Evolutionary conservation across 2,329 filamentous ascomycete species (phyloP).

Genomic region (Neurospora sp.): DNA sequence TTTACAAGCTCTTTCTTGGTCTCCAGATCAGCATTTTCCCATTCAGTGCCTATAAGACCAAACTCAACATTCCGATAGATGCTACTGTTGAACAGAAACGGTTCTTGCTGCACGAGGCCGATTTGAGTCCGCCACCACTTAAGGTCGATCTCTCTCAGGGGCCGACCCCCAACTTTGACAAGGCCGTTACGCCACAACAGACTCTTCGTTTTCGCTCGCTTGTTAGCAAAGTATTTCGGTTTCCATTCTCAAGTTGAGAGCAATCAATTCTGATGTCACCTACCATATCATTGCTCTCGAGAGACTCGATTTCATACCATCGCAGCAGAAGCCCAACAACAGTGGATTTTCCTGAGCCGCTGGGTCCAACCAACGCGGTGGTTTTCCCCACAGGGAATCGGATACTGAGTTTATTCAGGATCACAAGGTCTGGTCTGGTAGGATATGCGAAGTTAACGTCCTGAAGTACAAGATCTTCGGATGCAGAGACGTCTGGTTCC

Average conservation of each 20-base stretch:
- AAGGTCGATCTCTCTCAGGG: constrained; percentile 42
- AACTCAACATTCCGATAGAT: constrained; percentile 46
- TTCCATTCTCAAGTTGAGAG: background rate
- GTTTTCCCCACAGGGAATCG: constrained; percentile 57
- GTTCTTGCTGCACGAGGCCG: constrained; percentile 32
- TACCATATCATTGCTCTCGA: constrained; percentile 30
- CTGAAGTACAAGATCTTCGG: constrained; percentile 47
- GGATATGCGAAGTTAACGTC: constrained; percentile 61
- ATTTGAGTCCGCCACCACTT: constrained; percentile 46
- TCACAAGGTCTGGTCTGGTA: constrained; percentile 33
- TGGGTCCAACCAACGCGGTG: constrained; percentile 72
- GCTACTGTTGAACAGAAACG: constrained; percentile 33
- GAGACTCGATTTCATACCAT: constrained; percentile 55
- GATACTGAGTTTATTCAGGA: constrained; percentile 41
- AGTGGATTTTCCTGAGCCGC: constrained; percentile 76
- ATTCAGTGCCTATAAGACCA: constrained; percentile 35
- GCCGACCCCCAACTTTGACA: constrained; percentile 16
- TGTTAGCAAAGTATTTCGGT: background rate
- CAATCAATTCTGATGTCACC: background rate
- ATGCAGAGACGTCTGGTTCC: constrained; percentile 34
- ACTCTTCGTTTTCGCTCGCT: constrained; percentile 8
- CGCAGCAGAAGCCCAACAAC: constrained; percentile 60
- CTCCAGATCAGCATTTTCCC: constrained; percentile 27
- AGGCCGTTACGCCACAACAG: constrained; percentile 17
- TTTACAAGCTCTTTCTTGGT: constrained; percentile 46